Evolutionary conservation across 2,329 filamentous ascomycete species (phyloP).

Genomic region (Alternaria arbusti): DNA sequence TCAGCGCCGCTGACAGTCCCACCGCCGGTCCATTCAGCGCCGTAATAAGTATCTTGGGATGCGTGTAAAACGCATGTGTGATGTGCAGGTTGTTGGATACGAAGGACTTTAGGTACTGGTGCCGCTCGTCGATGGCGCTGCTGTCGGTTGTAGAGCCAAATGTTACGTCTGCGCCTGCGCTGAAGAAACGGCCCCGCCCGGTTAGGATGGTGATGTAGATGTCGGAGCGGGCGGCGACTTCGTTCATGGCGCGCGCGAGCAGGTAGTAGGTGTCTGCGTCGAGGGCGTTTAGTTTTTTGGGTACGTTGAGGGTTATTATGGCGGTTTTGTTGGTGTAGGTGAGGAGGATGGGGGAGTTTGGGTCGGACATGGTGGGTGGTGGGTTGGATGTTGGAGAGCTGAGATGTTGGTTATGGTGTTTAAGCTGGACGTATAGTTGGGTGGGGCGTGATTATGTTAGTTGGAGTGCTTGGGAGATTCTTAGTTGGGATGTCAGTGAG

Average conservation of each 20-base stretch:
- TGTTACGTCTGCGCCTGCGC: slow-evolving; percentile 85
- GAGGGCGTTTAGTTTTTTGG: slow-evolving; percentile 87
- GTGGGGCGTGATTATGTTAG: slow-evolving; percentile 17
- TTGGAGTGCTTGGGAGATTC: neutral
- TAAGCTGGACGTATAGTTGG: neutral
- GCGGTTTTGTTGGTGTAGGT: slow-evolving; percentile 74
- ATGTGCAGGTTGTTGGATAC: slow-evolving; percentile 87
- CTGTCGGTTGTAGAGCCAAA: slow-evolving; percentile 55
- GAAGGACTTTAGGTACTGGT: slow-evolving; percentile 73
- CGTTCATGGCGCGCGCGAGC: slow-evolving; percentile 73
- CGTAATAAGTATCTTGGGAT: slow-evolving; percentile 90
- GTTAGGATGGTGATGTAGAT: slow-evolving; percentile 85
- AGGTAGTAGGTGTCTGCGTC: slow-evolving; percentile 75
- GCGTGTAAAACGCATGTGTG: slow-evolving; percentile 87
- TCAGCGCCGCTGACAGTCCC: slow-evolving; percentile 83
- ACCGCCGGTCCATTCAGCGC: slow-evolving; percentile 92
- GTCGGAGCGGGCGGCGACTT: slow-evolving; percentile 79
- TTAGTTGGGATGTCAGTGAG: slow-evolving; percentile 5
- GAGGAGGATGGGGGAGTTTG: slow-evolving; percentile 58
- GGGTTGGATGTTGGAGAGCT: neutral
- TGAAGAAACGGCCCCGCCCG: slow-evolving; percentile 82
- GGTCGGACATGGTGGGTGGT: slow-evolving; percentile 46
- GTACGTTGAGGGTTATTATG: slow-evolving; percentile 84
- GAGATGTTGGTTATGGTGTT: neutral
- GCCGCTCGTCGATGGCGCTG: slow-evolving; percentile 49